These are phyloP conservation scores for Cladosporium austrohemisphaericum DNA, from an alignment of 2,329 filamentous ascomycete genomes.

Conservation along the genomic window DNA sequence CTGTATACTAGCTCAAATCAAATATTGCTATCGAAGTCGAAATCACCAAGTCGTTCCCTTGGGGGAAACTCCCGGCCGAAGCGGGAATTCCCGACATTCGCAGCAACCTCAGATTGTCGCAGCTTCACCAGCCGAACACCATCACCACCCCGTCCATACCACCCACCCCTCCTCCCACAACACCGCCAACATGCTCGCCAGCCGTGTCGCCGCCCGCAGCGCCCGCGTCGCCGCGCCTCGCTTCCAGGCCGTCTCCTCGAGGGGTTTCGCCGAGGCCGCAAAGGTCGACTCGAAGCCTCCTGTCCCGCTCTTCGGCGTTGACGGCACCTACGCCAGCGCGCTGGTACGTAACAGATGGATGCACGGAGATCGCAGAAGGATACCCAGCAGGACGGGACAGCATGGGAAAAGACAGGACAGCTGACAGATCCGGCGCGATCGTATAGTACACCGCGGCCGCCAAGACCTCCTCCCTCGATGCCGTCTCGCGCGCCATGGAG, in stretches of 20 bases:
- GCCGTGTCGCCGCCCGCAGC: slow-evolving; percentile 54
- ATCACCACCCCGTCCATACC: slow-evolving; percentile 6
- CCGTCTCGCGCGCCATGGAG: slow-evolving; percentile 74
- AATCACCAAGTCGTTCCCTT: no score
- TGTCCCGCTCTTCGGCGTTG: slow-evolving; percentile 86
- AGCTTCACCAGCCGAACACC: slow-evolving; percentile 11
- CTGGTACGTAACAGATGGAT: slow-evolving; percentile 65
- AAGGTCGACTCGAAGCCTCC: slow-evolving; percentile 72
- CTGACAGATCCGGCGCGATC: slow-evolving; percentile 15
- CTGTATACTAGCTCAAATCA: no score
- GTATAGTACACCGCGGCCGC: slow-evolving; percentile 93
- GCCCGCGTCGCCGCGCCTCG: slow-evolving; percentile 55
- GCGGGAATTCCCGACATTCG: slow-evolving; percentile 15
- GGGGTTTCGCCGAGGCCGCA: slow-evolving; percentile 69
- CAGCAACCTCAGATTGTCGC: slow-evolving; percentile 10
- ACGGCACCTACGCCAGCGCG: slow-evolving; percentile 97
- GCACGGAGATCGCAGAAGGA: slow-evolving; percentile 9
- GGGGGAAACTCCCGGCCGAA: no score
- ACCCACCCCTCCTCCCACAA: slow-evolving; percentile 1
- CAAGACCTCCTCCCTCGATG: slow-evolving; percentile 82
- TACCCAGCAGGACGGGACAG: no score
- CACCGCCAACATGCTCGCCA: slow-evolving; percentile 51
- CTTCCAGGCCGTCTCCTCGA: slow-evolving; percentile 54
- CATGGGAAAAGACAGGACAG: background rate
- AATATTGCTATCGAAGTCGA: no score